Percentiles rank a stretch among this genome's conserved stretches.
Evolutionary conservation across 106 monocot genomes (phyloP).

Genomic region (Apostasia shenzhenica): DNA sequence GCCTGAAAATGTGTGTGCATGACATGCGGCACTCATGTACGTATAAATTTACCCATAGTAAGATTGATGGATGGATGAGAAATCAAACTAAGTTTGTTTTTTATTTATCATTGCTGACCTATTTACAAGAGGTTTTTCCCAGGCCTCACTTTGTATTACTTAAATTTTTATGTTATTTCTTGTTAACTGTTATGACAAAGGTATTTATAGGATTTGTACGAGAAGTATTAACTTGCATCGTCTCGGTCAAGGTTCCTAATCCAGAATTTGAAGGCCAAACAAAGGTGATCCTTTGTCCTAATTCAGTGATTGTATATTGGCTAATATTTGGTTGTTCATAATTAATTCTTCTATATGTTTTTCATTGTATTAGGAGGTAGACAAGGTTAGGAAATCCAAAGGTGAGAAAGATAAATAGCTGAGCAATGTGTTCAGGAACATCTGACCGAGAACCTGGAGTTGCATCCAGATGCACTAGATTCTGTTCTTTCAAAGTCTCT

Average conservation of each 20-base stretch:
- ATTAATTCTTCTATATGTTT: neutral
- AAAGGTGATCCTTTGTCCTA: conserved; percentile 38
- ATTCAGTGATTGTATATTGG: neutral
- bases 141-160: no score
- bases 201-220: conserved; percentile 76
- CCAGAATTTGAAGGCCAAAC: conserved; percentile 99
- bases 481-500: conserved; percentile 85
- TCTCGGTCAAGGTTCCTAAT: conserved; percentile 88
- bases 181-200: neutral
- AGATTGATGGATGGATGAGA: no score
- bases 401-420: conserved; percentile 62
- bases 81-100: no score
- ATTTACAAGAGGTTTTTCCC: no score
- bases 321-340: neutral
- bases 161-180: neutral
- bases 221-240: conserved; percentile 90
- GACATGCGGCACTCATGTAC: no score
- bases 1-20: no score
- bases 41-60: no score
- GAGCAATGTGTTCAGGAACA: conserved; percentile 92
- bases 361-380: conserved; percentile 23
- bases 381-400: conserved; percentile 98
- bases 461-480: conserved; percentile 82
- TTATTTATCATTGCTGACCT: no score
- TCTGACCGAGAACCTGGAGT: conserved; percentile 83